These are phyloP conservation scores for Mycothermus thermophilus DNA, from an alignment of 495 filamentous ascomycete genomes.

Conservation along the genomic window DNA sequence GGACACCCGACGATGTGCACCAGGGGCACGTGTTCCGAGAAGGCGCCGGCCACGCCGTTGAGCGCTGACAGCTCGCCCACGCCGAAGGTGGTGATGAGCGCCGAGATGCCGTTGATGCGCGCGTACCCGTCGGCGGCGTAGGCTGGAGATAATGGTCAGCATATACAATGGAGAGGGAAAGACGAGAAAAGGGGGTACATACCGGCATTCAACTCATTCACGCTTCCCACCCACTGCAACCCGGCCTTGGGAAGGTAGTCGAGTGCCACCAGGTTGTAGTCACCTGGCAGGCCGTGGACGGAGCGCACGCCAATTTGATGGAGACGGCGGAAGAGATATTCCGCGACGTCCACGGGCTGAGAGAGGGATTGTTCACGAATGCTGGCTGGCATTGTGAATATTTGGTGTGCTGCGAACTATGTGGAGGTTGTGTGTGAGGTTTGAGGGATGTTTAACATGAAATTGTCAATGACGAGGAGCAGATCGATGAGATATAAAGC, in stretches of 20 bases:
- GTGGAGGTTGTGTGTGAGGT: too few relatives aligned
- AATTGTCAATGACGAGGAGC: too few relatives aligned
- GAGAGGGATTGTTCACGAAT: slow-evolving; percentile 25
- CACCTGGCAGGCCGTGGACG: slow-evolving; percentile 60
- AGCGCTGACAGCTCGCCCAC: slow-evolving; percentile 67
- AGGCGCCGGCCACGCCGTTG: slow-evolving; percentile 59
- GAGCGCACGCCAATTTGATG: slow-evolving; percentile 54
- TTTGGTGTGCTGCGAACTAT: too few relatives aligned
- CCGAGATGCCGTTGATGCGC: slow-evolving; percentile 55
- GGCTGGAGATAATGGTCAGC: slow-evolving; percentile 19
- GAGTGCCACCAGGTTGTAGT: slow-evolving; percentile 58
- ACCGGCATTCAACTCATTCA: slow-evolving; percentile 75
- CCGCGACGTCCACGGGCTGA: slow-evolving; percentile 35
- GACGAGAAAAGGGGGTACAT: slow-evolving; percentile 2
- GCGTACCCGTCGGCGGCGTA: slow-evolving; percentile 77
- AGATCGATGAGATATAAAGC: too few relatives aligned
- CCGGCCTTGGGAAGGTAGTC: slow-evolving; percentile 51
- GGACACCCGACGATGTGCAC: slow-evolving; percentile 73
- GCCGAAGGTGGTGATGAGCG: slow-evolving; percentile 67
- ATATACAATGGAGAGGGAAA: neutral
- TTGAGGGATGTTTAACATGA: neutral
- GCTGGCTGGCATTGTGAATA: slow-evolving; percentile 16
- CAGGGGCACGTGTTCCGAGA: slow-evolving; percentile 61
- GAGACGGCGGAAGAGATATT: slow-evolving; percentile 59
- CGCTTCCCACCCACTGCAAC: slow-evolving; percentile 64